These are phyloP conservation scores for Mycena kentingensis DNA, from an alignment of 768 basidiomycete species.

Conservation along the genomic window DNA sequence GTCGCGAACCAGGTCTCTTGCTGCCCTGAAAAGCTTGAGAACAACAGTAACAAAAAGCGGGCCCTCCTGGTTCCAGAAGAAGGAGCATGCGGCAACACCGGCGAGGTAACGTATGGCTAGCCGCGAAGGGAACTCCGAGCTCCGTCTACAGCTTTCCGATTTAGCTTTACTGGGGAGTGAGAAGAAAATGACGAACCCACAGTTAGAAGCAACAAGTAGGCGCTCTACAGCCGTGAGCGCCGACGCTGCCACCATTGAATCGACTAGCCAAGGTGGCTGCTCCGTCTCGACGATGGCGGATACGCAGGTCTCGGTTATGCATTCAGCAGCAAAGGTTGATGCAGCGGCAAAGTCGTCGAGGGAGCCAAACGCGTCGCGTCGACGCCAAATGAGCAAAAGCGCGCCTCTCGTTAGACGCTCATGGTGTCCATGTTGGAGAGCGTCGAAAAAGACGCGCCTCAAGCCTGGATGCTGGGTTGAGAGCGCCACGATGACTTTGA, in stretches of 20 bases:
- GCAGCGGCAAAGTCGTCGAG: background rate
- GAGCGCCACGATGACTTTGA: slow-evolving; percentile 4
- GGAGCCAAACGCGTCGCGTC: background rate
- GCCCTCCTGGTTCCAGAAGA: background rate
- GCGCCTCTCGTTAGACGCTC: background rate
- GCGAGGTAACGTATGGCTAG: slow-evolving; percentile 2
- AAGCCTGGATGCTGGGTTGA: slow-evolving; percentile 1
- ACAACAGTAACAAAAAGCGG: background rate
- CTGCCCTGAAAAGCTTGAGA: background rate
- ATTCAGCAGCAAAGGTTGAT: slow-evolving; percentile 5
- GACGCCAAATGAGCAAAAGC: background rate
- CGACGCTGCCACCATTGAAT: background rate
- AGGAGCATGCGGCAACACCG: background rate
- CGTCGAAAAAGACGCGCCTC: background rate
- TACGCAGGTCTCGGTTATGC: slow-evolving; percentile 2
- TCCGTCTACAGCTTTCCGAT: background rate
- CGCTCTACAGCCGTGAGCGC: slow-evolving; percentile 5
- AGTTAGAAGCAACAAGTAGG: slow-evolving; percentile 2
- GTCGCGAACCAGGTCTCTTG: background rate
- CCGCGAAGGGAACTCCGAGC: background rate
- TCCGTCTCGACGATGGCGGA: background rate
- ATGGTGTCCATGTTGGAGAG: background rate
- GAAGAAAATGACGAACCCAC: background rate
- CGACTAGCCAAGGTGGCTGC: background rate
- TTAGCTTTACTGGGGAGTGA: no score